Conservation (phyloP, 495 filamentous ascomycete species). For the Penicillium desertorum region DNA sequence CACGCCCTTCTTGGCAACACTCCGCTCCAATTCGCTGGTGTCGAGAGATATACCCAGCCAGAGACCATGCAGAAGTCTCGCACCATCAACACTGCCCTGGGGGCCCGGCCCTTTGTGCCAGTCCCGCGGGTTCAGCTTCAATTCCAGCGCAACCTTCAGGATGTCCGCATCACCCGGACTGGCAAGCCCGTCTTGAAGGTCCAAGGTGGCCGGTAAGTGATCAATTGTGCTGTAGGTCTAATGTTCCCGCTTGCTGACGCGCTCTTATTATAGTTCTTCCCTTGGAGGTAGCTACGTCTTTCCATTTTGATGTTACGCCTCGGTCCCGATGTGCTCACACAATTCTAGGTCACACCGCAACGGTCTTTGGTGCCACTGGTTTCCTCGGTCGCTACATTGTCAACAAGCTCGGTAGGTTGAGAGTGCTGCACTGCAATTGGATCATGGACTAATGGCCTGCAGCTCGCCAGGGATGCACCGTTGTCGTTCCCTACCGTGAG, state of each 20-base stretch:
- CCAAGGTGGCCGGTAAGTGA: slow-evolving; percentile 76
- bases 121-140: slow-evolving; percentile 45
- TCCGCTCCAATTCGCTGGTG: slow-evolving; percentile 37
- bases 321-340: slow-evolving; percentile 26
- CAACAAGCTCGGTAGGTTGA: slow-evolving; percentile 77
- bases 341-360: slow-evolving; percentile 81
- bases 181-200: slow-evolving; percentile 81
- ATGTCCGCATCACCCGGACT: slow-evolving; percentile 81
- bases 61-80: slow-evolving; percentile 55
- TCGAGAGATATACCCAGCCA: slow-evolving; percentile 32
- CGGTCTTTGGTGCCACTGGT: slow-evolving; percentile 96
- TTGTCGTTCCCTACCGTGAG: slow-evolving; percentile 91
- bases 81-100: slow-evolving; percentile 47
- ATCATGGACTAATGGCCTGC: slow-evolving; percentile 35
- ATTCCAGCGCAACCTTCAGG: slow-evolving; percentile 59
- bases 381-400: slow-evolving; percentile 97
- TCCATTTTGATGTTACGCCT: slow-evolving; percentile 25
- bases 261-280: slow-evolving; percentile 60
- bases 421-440: slow-evolving; percentile 11
- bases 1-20: slow-evolving; percentile 34
- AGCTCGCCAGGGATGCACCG: slow-evolving; percentile 90
- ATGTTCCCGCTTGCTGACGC: slow-evolving; percentile 25
- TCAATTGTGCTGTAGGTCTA: slow-evolving; percentile 19
- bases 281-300: slow-evolving; percentile 66
- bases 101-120: slow-evolving; percentile 44